Conservation (phyloP, 805 yeast species). For the Hermanozyma aechmeae region DNA sequence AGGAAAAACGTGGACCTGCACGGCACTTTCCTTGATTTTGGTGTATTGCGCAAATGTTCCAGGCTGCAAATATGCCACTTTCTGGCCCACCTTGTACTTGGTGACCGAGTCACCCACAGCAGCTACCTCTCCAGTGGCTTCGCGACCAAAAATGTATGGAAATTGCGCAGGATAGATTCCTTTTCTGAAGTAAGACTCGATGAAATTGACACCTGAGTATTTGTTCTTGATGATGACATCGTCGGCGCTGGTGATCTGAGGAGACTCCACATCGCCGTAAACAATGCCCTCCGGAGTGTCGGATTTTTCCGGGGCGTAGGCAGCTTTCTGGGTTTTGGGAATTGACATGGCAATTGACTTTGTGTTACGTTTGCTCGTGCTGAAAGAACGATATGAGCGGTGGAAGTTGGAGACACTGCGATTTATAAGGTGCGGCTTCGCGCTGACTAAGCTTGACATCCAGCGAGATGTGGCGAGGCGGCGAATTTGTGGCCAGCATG, state of each 20-base stretch:
- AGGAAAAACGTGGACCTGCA: slow-evolving; percentile 27
- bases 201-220: slow-evolving; percentile 74
- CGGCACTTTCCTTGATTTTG: slow-evolving; percentile 28
- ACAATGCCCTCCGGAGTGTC: slow-evolving; percentile 48
- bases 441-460: too few relatives aligned
- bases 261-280: slow-evolving; percentile 52
- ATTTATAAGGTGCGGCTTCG: too few relatives aligned
- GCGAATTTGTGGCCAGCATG: too few relatives aligned
- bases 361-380: too few relatives aligned
- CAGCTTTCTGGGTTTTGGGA: slow-evolving; percentile 50
- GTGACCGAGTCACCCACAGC: slow-evolving; percentile 52
- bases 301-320: slow-evolving; percentile 45
- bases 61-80: slow-evolving; percentile 46
- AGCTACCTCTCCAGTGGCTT: slow-evolving; percentile 63
- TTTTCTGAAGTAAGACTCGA: slow-evolving; percentile 73
- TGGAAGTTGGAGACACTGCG: too few relatives aligned
- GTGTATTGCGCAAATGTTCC: slow-evolving; percentile 69
- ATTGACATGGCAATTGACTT: slow-evolving; percentile 17
- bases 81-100: slow-evolving; percentile 56
- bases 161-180: slow-evolving; percentile 57
- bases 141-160: slow-evolving; percentile 68
- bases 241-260: slow-evolving; percentile 37
- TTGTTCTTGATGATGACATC: slow-evolving; percentile 66
- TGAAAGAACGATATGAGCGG: too few relatives aligned
- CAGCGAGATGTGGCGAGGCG: too few relatives aligned